Evolutionary conservation across 805 yeast genomes (phyloP).

Genomic region (Cyberlindnera subsufficiens): DNA sequence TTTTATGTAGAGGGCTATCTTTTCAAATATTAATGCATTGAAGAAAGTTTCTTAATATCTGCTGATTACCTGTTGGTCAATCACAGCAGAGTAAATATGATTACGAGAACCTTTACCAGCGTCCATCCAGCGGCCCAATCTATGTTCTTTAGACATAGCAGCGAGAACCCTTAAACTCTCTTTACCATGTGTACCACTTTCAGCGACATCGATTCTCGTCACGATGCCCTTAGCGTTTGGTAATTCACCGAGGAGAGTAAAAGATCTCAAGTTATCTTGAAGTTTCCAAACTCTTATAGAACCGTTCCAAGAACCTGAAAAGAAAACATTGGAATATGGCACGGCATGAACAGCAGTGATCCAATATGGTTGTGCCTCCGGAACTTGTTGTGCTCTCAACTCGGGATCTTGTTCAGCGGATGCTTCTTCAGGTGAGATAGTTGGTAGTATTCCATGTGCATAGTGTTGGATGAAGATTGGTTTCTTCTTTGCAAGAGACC

Average conservation of each 20-base stretch:
- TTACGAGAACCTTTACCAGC: constrained; percentile 63
- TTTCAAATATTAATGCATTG: neutral
- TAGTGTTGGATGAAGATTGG: constrained; percentile 63
- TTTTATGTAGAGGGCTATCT: neutral
- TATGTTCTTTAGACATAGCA: constrained; percentile 76
- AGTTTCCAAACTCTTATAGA: constrained; percentile 72
- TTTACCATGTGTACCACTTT: constrained; percentile 45
- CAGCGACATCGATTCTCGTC: constrained; percentile 53
- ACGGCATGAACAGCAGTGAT: constrained; percentile 76
- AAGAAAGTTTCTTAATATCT: constrained; percentile 1
- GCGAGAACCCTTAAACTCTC: constrained; percentile 54
- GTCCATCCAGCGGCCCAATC: constrained; percentile 81
- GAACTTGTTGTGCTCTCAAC: constrained; percentile 44
- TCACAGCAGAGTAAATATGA: constrained; percentile 55
- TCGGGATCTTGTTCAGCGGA: constrained; percentile 42
- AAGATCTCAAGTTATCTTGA: constrained; percentile 54
- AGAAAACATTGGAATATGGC: constrained; percentile 78
- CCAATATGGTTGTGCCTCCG: constrained; percentile 75
- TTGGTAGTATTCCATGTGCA: constrained; percentile 70
- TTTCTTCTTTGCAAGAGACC: constrained; percentile 90
- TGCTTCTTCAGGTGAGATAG: constrained; percentile 42
- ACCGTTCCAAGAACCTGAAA: constrained; percentile 90
- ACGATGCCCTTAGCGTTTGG: constrained; percentile 64
- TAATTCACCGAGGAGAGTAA: constrained; percentile 51
- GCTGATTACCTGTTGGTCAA: constrained; percentile 32